These are phyloP conservation scores for Cucurbitaria berberidis DNA, from an alignment of 2,329 filamentous ascomycete species.

Conservation along the genomic window DNA sequence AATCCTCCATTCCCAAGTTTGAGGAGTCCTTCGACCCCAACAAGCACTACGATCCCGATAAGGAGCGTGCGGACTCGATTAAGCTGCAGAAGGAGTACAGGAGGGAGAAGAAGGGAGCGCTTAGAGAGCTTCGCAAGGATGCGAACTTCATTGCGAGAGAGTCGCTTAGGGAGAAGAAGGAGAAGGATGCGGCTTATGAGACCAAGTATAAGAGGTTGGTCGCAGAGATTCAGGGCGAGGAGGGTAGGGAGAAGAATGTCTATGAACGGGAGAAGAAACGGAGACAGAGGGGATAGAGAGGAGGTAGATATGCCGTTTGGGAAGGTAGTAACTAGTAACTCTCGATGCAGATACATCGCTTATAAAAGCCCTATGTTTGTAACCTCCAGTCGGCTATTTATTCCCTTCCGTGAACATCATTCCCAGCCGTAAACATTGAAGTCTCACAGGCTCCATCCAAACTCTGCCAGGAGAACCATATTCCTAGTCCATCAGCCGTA, in stretches of 20 bases:
- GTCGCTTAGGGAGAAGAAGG: slow-evolving; percentile 89
- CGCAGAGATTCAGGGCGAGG: slow-evolving; percentile 94
- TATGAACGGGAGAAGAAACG: slow-evolving; percentile 86
- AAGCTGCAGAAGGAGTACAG: slow-evolving; percentile 92
- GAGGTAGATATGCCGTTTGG: background rate
- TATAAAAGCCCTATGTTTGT: too few relatives aligned
- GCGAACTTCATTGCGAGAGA: slow-evolving; percentile 91
- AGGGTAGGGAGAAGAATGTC: slow-evolving; percentile 81
- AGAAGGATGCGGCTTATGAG: slow-evolving; percentile 91
- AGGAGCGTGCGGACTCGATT: slow-evolving; percentile 81
- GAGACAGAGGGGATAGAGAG: slow-evolving; percentile 60
- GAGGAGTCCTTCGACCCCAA: slow-evolving; percentile 93
- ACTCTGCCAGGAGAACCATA: too few relatives aligned
- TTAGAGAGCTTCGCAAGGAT: slow-evolving; percentile 94
- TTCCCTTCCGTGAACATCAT: too few relatives aligned
- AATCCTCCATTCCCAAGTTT: slow-evolving; percentile 88
- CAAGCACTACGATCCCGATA: slow-evolving; percentile 96
- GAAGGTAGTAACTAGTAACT: too few relatives aligned
- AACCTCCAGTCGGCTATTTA: too few relatives aligned
- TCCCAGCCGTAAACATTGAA: background rate
- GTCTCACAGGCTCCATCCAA: too few relatives aligned
- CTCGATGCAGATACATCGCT: too few relatives aligned
- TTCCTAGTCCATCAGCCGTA: too few relatives aligned
- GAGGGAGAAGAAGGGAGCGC: slow-evolving; percentile 90
- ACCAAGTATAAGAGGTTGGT: slow-evolving; percentile 92